Evolutionary conservation across 768 basidiomycete genomes (phyloP).

Genomic region (Amanita pallidorosea): DNA sequence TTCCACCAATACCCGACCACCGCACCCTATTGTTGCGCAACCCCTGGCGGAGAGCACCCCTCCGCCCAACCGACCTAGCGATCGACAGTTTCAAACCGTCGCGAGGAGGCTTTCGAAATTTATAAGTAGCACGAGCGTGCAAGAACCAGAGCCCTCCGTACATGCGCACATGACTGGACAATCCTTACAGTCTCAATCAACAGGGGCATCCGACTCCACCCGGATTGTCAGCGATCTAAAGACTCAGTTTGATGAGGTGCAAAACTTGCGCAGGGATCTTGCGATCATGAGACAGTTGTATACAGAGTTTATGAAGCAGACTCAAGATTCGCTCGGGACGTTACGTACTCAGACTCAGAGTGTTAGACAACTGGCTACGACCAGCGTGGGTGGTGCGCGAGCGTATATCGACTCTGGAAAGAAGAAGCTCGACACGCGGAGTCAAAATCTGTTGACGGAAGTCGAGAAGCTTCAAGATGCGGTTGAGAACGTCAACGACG

Average conservation of each 20-base stretch:
- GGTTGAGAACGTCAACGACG: constrained; percentile 81
- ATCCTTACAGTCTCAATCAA: constrained; percentile 60
- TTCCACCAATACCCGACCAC: constrained; percentile 33
- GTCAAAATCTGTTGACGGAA: constrained; percentile 82
- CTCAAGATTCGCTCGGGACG: constrained; percentile 72
- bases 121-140: constrained; percentile 32
- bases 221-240: constrained; percentile 77
- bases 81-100: constrained; percentile 61
- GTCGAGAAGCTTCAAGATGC: constrained; percentile 91
- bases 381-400: constrained; percentile 76
- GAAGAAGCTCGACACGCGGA: constrained; percentile 79
- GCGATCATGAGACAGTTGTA: constrained; percentile 93
- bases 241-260: constrained; percentile 91
- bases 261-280: constrained; percentile 86
- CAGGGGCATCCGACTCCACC: constrained; percentile 65
- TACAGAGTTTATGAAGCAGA: constrained; percentile 85
- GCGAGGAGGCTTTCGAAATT: constrained; percentile 70
- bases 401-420: constrained; percentile 89
- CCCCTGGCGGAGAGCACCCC: constrained; percentile 59
- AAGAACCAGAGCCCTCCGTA: constrained; percentile 12
- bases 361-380: constrained; percentile 78
- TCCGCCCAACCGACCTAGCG: constrained; percentile 56
- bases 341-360: constrained; percentile 78
- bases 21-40: constrained; percentile 37
- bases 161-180: constrained; percentile 55